Base-by-base conservation (phyloP, 2,329 filamentous ascomycete species). In the Bisporella sp. region DNA sequence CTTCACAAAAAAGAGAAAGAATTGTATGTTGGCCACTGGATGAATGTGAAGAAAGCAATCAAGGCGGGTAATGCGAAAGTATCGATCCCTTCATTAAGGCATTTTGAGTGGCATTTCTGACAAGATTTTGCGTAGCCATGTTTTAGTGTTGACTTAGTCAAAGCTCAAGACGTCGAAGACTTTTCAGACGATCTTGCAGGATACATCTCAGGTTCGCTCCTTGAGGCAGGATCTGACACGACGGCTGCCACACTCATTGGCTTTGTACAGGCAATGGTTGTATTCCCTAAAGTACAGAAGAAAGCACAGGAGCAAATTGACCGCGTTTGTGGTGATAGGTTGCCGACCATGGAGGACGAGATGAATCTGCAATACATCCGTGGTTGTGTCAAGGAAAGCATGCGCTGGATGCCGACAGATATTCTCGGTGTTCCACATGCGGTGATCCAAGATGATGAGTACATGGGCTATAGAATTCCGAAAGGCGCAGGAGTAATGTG, bases 401-500 rank as follows among this genome's bases (percentile, higher is more conserved):
- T 49, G 2, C 50, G 55, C 5, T 57, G 52, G 52, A 43, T 48
- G 46, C 50, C 54, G 33, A 68, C 68, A 4, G 61, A 62, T 5
- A 63, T 68, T 3, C 52, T 71, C n/a, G 62, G 75, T 2, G 73
- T 71, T 5, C 54, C 54, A 13, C 55, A 74, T 48, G 68, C 68
- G 5, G 65, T 68, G 1, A 69, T 62, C 6, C 60, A 66, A 37
- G 71, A 74, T 46, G 67, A 73, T 48, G 54, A 61, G 31, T 73
- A 73, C 54, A 61, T 69, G 6, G 73, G 72, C 5, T 68, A 67
- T 48, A 62, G 64, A 12, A 71, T 79, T 37, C 74, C 75, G 6
- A 70, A 70, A 50, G 68, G 68, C 5, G 64, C 73, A 0, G 67
- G 62, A 1, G 59, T 79, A 5, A 58, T 77, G 13, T 61, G 69